Conservation (phyloP, 805 yeast species). For the Wickerhamiella sorbophila region DNA sequence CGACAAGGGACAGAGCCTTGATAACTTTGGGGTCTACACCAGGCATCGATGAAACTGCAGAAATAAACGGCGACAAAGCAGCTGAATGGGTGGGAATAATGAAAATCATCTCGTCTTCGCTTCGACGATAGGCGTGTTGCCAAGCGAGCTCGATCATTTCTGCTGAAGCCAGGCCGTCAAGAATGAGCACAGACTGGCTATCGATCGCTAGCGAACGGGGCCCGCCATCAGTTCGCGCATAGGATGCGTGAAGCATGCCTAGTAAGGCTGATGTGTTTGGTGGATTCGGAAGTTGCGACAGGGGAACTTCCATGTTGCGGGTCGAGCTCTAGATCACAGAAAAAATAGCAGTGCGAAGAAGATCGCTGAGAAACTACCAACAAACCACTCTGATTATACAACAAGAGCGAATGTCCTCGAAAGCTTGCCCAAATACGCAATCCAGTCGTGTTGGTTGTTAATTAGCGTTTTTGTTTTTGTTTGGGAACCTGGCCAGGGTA, state of each 20-base stretch:
- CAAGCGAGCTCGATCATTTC: conserved; percentile 24
- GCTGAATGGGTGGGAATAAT: conserved; percentile 23
- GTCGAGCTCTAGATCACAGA: no score
- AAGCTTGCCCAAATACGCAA: no score
- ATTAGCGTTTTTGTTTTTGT: no score
- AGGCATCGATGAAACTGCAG: conserved; percentile 24
- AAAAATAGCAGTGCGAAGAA: no score
- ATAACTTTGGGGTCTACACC: conserved; percentile 23
- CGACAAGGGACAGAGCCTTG: conserved; percentile 24
- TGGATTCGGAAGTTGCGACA: conserved; percentile 20
- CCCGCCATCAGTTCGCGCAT: conserved; percentile 13
- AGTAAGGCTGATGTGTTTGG: conserved; percentile 24
- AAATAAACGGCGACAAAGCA: conserved; percentile 21
- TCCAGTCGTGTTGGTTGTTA: no score
- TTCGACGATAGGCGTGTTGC: conserved; percentile 28
- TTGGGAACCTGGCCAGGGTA: no score
- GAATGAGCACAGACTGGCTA: conserved; percentile 20
- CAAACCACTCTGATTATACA: no score
- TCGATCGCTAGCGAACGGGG: conserved; percentile 20
- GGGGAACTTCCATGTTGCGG: conserved; percentile 16
- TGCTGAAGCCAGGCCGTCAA: conserved; percentile 24
- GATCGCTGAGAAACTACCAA: no score
- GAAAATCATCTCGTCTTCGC: conserved; percentile 29
- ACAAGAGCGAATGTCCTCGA: no score
- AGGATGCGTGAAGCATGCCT: conserved; percentile 24